Conservation (phyloP, 352 stramenopile genomes). For the Phytophthora sansomeana region DNA sequence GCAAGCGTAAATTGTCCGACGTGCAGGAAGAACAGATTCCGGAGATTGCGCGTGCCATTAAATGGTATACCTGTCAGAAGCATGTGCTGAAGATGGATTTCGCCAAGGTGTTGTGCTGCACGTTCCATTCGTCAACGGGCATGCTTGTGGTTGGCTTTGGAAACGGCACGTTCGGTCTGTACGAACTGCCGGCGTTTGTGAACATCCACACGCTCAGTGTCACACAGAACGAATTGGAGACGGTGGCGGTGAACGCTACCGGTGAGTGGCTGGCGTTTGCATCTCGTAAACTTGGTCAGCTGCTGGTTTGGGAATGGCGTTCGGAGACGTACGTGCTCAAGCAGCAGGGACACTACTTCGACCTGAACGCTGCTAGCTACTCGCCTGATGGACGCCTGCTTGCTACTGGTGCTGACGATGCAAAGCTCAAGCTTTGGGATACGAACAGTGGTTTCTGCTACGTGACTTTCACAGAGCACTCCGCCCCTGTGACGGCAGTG, state of each 20-base stretch:
- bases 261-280: constrained; percentile 99
- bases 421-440: constrained; percentile 99
- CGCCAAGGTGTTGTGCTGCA: constrained; percentile 89
- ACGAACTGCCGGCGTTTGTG: constrained; percentile 95
- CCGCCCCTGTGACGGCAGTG: constrained; percentile 96
- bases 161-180: constrained; percentile 98
- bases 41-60: constrained; percentile 73
- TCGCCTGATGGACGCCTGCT: constrained; percentile 97
- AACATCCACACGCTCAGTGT: constrained; percentile 98
- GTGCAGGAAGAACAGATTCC: constrained; percentile 43
- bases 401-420: constrained; percentile 98
- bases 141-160: constrained; percentile 97
- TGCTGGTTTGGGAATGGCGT: constrained; percentile 99
- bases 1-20: constrained; percentile 36
- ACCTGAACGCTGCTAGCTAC: constrained; percentile 97
- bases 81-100: constrained; percentile 93
- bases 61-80: constrained; percentile 90
- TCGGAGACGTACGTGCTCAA: constrained; percentile 99
- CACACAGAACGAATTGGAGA: constrained; percentile 90
- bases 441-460: constrained; percentile 98
- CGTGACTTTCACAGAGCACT: constrained; percentile 98
- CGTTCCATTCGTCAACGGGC: constrained; percentile 86
- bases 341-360: constrained; percentile 99
- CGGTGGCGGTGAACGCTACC: constrained; percentile 95
- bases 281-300: constrained; percentile 97